phyloP scores from a whole-genome alignment of 768 basidiomycete genomes.

The Lactarius evosmus region DNA sequence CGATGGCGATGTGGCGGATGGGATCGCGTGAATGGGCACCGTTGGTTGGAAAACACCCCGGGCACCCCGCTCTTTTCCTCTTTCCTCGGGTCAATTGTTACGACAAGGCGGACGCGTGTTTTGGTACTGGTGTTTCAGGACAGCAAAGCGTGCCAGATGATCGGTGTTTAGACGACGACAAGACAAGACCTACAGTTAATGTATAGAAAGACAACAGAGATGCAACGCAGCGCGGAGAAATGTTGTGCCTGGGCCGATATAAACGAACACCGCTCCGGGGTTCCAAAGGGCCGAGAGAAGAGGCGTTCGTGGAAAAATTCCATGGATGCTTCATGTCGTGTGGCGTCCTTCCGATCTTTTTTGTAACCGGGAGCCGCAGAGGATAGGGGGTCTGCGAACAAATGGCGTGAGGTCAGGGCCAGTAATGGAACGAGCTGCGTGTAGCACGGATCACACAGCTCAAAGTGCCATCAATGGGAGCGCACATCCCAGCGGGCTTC shows the following conservation, averaged over 20 bases:
- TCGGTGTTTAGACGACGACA: too few relatives aligned
- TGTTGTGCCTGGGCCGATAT: too few relatives aligned
- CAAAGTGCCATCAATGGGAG: too few relatives aligned
- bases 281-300: not conserved
- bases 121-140: too few relatives aligned
- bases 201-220: not conserved
- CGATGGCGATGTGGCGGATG: conserved; percentile 28
- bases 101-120: too few relatives aligned
- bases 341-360: not conserved
- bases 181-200: not conserved
- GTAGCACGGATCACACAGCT: too few relatives aligned
- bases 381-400: not conserved
- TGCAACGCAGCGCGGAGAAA: not conserved
- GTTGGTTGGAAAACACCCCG: too few relatives aligned
- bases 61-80: too few relatives aligned
- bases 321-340: not conserved
- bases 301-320: not conserved
- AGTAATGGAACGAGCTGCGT: too few relatives aligned
- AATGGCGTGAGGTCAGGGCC: not conserved
- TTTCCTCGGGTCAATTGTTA: too few relatives aligned
- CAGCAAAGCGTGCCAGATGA: not conserved
- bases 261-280: not conserved
- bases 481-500: too few relatives aligned
- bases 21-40: not conserved
- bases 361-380: not conserved